Evolutionary conservation across 495 filamentous ascomycete species (phyloP).

Genomic region (Neurospora discreta): DNA sequence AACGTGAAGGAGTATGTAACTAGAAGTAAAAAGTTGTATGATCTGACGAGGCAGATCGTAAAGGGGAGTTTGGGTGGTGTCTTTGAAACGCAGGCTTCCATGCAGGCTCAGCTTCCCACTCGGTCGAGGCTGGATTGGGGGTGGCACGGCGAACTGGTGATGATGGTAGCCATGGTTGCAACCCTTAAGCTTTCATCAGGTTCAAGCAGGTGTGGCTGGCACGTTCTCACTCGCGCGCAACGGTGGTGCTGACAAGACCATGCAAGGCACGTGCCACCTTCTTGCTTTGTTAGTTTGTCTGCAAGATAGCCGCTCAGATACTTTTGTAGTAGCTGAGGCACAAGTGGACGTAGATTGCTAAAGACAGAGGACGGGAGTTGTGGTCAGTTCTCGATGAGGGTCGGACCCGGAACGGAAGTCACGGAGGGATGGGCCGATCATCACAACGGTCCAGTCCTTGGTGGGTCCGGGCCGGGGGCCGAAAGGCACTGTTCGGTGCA

Average conservation of each 20-base stretch:
- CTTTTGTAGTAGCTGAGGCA: neutral
- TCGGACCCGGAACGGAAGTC: neutral
- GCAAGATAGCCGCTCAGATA: neutral
- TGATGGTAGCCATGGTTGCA: neutral
- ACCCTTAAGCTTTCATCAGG: neutral
- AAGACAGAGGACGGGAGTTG: neutral
- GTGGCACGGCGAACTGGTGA: neutral
- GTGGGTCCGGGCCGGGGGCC: neutral
- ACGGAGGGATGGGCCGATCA: neutral
- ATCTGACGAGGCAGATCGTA: neutral
- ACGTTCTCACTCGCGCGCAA: too few relatives aligned
- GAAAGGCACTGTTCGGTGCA: neutral
- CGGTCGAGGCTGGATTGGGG: neutral
- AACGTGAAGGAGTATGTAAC: neutral
- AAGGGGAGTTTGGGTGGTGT: neutral
- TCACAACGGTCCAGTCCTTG: neutral
- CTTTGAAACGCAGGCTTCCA: neutral
- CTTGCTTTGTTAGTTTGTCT: neutral
- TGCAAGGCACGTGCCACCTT: neutral
- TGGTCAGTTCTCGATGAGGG: neutral
- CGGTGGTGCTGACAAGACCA: neutral
- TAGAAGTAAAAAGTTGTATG: neutral
- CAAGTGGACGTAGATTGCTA: neutral
- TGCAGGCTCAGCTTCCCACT: neutral
- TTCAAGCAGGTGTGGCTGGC: neutral